Base-by-base conservation (phyloP, 2,329 filamentous ascomycete species). In the Daldinia eschscholtzii region DNA sequence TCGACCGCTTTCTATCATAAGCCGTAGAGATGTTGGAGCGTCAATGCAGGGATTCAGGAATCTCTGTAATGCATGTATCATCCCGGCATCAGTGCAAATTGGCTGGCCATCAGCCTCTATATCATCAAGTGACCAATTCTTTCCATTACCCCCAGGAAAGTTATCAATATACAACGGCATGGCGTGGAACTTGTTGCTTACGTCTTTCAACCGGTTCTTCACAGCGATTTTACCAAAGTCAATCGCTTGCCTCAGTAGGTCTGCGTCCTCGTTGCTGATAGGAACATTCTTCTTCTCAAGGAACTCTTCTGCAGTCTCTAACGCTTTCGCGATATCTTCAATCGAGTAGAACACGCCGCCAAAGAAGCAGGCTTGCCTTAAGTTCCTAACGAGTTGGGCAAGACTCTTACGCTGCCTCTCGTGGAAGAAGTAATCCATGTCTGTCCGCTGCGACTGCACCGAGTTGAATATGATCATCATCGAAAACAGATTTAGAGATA, bases 351-450 rank as follows among this genome's bases (percentile, higher is more conserved):
- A 94, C 0, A 91, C 91, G 80, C 93, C 94, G 10, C 88, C 89
- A 79, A 95, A 97, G 76, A 97, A 97, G 56, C 92, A 93, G 6
- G 93, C 91, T 76, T 96, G 92, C 18, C 93, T 88, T 50, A 97
- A 79, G 75, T 98, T 97, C 62, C 86, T 86, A 4, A 97, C 91
- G 1, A 97, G 82, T 60, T 88, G 84, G 28, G 90, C 81, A 12
- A 97, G 82, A 42, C 86, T 85, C 69, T 89, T 91, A 33, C 87
- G 83, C 73, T 94, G 94, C 12, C 86, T 89, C 0, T 88, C 87
- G 74, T 97, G 92, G 74, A 98, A 98, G 70, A 98, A 91, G 76
- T 97, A 98, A 77, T 98, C 94, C 62, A 88, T 84, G 74, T 95
- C 95, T 0, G 87, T 89, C 10, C 94, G 85, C 76, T 98, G 93